Percentiles rank a stretch among this genome's conserved stretches.
phyloP scores from a whole-genome alignment of 305 asterid genomes.

The Fraxinus floribunda region DNA sequence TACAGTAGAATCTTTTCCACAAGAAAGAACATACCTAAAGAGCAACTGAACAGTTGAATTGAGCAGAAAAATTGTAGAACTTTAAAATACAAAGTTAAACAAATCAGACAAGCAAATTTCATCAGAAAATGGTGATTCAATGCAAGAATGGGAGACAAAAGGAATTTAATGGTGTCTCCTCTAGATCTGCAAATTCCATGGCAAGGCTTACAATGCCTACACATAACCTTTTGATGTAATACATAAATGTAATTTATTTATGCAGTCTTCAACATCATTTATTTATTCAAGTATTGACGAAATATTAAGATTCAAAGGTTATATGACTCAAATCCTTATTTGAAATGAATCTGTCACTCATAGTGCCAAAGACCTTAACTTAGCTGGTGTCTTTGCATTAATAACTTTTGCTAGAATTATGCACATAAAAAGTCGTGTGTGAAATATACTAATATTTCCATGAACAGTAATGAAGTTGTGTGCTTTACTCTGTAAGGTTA shows the following conservation, averaged over 20 bases:
- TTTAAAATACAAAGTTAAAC: neutral
- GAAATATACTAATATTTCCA: neutral
- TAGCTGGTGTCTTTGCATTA: neutral
- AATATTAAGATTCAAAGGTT: neutral
- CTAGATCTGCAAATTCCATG: neutral
- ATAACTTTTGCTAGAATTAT: neutral
- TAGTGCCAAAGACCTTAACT: neutral
- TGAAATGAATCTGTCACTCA: neutral
- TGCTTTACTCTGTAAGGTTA: neutral
- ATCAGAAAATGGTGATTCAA: neutral
- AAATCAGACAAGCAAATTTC: conserved; percentile 15
- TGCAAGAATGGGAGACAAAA: neutral
- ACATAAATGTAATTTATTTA: neutral
- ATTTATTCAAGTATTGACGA: neutral
- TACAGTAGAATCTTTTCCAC: conserved; percentile 79
- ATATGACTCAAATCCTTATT: neutral
- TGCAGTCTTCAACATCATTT: neutral
- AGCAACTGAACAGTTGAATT: conserved; percentile 29
- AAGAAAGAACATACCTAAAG: conserved; percentile 68
- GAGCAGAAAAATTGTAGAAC: conserved; percentile 10
- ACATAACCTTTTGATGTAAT: neutral
- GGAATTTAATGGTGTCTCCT: neutral
- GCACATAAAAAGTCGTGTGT: neutral
- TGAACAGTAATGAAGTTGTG: neutral
- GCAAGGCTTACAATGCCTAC: neutral